Evolutionary conservation across 1,139 yeast species (phyloP).

Genomic region (Candida smagusa): DNA sequence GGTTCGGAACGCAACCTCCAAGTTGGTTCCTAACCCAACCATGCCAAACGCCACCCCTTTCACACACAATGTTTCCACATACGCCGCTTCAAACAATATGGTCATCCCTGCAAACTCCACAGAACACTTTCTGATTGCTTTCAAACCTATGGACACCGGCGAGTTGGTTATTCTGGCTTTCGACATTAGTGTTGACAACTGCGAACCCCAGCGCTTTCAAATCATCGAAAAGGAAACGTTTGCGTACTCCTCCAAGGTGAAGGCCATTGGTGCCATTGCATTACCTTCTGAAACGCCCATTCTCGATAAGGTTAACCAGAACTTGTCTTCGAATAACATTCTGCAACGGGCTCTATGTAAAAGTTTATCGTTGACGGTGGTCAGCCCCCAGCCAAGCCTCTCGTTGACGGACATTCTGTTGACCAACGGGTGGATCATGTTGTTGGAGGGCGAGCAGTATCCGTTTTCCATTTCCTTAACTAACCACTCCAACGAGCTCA

Average conservation of each 20-base stretch:
- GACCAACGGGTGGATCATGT: conserved; percentile 67
- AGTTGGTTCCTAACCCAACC: not conserved
- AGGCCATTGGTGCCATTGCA: conserved; percentile 7
- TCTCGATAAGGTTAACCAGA: conserved; percentile 17
- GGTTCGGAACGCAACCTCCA: conserved; percentile 4
- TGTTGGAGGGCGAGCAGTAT: conserved; percentile 74
- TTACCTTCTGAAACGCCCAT: conserved; percentile 2
- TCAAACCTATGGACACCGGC: conserved; percentile 34
- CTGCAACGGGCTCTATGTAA: conserved; percentile 18
- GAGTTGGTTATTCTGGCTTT: conserved; percentile 31
- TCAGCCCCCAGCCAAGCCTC: conserved; percentile 66
- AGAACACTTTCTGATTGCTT: conserved; percentile 32
- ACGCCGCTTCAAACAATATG: conserved; percentile 4
- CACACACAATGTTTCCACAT: conserved; percentile 6
- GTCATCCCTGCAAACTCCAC: conserved; percentile 27
- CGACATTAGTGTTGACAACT: conserved; percentile 25
- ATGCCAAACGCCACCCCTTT: conserved; percentile 2
- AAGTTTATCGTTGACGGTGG: conserved; percentile 35
- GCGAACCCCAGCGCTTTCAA: conserved; percentile 29
- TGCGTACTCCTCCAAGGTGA: conserved; percentile 14
- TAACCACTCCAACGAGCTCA: conserved; percentile 55
- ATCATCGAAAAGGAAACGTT: conserved; percentile 25
- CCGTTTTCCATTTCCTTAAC: conserved; percentile 50
- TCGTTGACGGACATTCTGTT: conserved; percentile 53
- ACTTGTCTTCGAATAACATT: conserved; percentile 19